Base-by-base conservation (phyloP, 2,329 filamentous ascomycete genomes). In the Fusarium musae region DNA sequence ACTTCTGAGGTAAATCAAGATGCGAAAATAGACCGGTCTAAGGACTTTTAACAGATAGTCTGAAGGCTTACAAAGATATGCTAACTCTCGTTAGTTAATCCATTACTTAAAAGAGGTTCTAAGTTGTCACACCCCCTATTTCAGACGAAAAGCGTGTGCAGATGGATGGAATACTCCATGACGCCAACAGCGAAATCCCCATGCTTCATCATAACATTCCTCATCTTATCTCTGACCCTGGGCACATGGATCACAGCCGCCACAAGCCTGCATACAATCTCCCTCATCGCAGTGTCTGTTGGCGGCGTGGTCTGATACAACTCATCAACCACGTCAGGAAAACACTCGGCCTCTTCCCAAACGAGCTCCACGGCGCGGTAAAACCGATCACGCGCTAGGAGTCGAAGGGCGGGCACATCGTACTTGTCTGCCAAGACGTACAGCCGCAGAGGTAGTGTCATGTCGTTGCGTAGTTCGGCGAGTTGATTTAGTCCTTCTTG, bases 381-480 rank as follows among this genome's bases (percentile, higher is more conserved):
- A 59, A 82, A 83, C 1, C 80, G 75, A 19, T 80, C 63, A 11
- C 75, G 70, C 4, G 81, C 75, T 2, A 82, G 42, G 1, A 79
- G 70, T 61, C 74, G 75, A 2, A 84, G 79, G 0, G 77, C 66
- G 3, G 78, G 73, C 11, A 83, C 79, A n/a, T 80, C 73, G 68
- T 79, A 83, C 65, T 81, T 82, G 69, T 82, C 79, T 8, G 82
- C 82, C 61, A 82, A 79, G 49, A 78, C 66, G 75, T 82, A 84
- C 21, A 82, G 66, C 0, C 71, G 66, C 9, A 79, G 63, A 15
- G 72, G 78, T 5, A 72, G 49, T 23, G 73, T 69, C 17, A 79
- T 63, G 23, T 70, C 43, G 7, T 54, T n/a, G 10, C 46, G 50
- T 15, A 37, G 6, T 2, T n/a, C 1, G 10, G 54, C 42, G 2